Percentiles rank a stretch among this genome's conserved stretches.
Conservation (phyloP, 768 basidiomycete species). For the Amanita rubescens region DNA sequence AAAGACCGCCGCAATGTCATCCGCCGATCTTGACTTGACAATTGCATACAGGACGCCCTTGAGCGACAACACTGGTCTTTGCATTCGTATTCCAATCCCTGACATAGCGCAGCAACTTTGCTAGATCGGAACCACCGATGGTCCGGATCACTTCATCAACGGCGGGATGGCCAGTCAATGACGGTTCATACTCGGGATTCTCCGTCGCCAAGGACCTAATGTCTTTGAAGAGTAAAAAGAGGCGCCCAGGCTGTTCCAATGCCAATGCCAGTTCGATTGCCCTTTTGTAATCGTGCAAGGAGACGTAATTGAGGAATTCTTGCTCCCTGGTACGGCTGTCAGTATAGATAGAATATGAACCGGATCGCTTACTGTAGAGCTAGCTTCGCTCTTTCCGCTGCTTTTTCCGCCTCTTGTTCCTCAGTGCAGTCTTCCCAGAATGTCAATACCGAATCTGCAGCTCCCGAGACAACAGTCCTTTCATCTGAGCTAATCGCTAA, state of each 20-base stretch:
- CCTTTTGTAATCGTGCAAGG: conserved; percentile 80
- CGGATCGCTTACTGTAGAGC: conserved; percentile 65
- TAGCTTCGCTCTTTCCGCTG: conserved; percentile 59
- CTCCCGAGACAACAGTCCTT: conserved; percentile 81
- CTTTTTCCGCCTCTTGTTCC: conserved; percentile 69
- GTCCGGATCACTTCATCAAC: conserved; percentile 80
- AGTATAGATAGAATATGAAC: neutral
- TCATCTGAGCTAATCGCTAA: conserved; percentile 79
- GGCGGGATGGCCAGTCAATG: conserved; percentile 57
- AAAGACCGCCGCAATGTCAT: conserved; percentile 69
- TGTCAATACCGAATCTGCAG: conserved; percentile 92
- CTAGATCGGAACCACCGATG: conserved; percentile 66
- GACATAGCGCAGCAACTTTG: conserved; percentile 72
- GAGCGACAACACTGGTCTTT: conserved; percentile 81
- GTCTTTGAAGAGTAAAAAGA: conserved; percentile 71
- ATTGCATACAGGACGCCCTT: conserved; percentile 76
- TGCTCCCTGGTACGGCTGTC: conserved; percentile 69
- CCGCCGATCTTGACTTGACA: conserved; percentile 66
- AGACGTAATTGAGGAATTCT: conserved; percentile 87
- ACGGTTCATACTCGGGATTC: conserved; percentile 18
- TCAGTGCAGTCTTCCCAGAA: conserved; percentile 96
- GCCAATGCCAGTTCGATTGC: conserved; percentile 89
- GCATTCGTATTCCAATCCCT: conserved; percentile 94
- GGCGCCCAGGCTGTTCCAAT: conserved; percentile 88
- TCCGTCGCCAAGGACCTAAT: conserved; percentile 32